These are phyloP conservation scores for Panaeolus cyanescens DNA, from an alignment of 768 basidiomycete species.

Conservation along the genomic window DNA sequence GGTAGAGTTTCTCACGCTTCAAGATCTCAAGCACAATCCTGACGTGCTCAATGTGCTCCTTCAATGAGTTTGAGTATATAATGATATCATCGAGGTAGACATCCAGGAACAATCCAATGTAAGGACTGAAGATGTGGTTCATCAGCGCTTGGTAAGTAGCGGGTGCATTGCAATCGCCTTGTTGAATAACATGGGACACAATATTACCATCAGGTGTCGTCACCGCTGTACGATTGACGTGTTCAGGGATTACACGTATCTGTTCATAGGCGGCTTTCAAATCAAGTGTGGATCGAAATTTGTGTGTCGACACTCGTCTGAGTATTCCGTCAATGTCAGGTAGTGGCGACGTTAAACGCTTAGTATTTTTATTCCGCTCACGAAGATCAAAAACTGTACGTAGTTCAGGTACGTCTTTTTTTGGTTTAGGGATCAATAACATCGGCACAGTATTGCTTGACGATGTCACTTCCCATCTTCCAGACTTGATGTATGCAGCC, in stretches of 20 bases:
- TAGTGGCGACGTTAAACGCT: conserved; percentile 36
- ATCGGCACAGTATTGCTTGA: conserved; percentile 36
- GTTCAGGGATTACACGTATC: conserved; percentile 17
- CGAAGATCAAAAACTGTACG: conserved; percentile 37
- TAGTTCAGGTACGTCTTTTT: conserved; percentile 16
- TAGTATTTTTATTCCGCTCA: conserved; percentile 39
- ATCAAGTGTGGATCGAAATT: conserved; percentile 36
- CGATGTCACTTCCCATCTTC: conserved; percentile 29
- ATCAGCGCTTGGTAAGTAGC: conserved; percentile 40
- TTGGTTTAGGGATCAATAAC: conserved; percentile 31
- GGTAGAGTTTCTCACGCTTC: conserved; percentile 32
- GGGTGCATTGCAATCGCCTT: no score
- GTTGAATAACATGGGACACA: conserved; percentile 29
- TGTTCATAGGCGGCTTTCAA: conserved; percentile 45
- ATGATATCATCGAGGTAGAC: conserved; percentile 28
- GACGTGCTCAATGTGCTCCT: conserved; percentile 36
- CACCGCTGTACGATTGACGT: conserved; percentile 20
- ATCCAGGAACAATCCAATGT: conserved; percentile 25
- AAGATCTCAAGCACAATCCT: conserved; percentile 32
- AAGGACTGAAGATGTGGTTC: conserved; percentile 32
- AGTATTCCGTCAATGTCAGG: conserved; percentile 43
- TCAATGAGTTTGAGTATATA: conserved; percentile 37
- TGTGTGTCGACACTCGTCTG: conserved; percentile 25
- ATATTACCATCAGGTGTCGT: conserved; percentile 36
- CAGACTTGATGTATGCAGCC: conserved; percentile 26